Evolutionary conservation across 2,329 filamentous ascomycete genomes (phyloP).

Genomic region (Penicillium sp.): DNA sequence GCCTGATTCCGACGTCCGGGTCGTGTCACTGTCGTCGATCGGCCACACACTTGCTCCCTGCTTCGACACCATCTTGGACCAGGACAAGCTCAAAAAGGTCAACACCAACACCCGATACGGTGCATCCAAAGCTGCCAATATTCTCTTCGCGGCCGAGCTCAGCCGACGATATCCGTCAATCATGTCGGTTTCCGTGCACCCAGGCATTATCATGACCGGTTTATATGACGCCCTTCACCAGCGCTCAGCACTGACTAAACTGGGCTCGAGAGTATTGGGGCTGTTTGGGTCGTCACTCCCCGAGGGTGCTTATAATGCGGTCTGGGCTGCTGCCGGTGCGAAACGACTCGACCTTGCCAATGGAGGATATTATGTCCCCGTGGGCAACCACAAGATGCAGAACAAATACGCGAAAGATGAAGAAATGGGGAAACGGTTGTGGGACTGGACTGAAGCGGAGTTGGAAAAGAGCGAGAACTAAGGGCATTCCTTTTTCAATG

Average conservation of each 20-base stretch:
- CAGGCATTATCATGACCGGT: conserved; percentile 42
- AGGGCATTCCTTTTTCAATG: too few species aligned
- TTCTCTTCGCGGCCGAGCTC: conserved; percentile 44
- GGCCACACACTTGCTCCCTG: conserved; percentile 26
- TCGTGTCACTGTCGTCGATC: conserved; percentile 32
- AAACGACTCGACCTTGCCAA: conserved; percentile 25
- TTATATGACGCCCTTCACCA: conserved; percentile 25
- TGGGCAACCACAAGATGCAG: conserved; percentile 25
- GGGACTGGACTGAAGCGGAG: conserved; percentile 38
- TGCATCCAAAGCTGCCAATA: conserved; percentile 48
- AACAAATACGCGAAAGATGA: conserved; percentile 27
- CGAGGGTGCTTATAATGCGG: conserved; percentile 26
- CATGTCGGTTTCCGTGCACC: conserved; percentile 47
- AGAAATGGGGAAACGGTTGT: conserved; percentile 29
- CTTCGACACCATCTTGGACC: conserved; percentile 31
- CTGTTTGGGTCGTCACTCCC: conserved; percentile 21
- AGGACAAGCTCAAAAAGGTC: conserved; percentile 28
- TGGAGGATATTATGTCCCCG: conserved; percentile 32
- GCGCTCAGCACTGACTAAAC: conserved; percentile 5
- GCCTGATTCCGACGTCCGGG: conserved; percentile 26
- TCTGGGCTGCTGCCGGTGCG: conserved; percentile 32
- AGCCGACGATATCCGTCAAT: conserved; percentile 34
- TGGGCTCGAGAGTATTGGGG: conserved; percentile 14
- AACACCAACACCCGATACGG: conserved; percentile 42
- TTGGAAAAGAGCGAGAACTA: too few species aligned